Percentiles rank a stretch among this genome's conserved stretches.
These are phyloP conservation scores for Incumbomyces lentus DNA, from an alignment of 2,329 filamentous ascomycete species.

Conservation along the genomic window DNA sequence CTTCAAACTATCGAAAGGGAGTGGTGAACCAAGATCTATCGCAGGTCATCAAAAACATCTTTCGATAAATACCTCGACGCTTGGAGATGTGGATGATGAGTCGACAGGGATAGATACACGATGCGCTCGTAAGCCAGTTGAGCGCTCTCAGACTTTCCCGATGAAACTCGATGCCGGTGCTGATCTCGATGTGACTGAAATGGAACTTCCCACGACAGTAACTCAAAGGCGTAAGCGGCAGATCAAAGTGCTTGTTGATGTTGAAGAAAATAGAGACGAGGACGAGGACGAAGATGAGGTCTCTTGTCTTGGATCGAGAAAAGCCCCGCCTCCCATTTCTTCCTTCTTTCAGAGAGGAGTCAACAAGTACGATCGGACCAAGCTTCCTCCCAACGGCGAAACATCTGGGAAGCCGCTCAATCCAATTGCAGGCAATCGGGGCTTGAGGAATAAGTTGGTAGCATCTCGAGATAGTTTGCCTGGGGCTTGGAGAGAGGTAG, in stretches of 20 bases:
- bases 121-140: too few species aligned
- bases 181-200: background rate
- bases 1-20: background rate
- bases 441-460: background rate
- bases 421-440: background rate
- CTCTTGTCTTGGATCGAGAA: conserved; percentile 2
- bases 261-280: too few species aligned
- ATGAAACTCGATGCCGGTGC: too few species aligned
- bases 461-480: conserved; percentile 25
- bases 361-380: background rate
- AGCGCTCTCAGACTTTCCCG: background rate
- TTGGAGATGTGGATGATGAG: background rate
- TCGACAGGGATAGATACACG: background rate
- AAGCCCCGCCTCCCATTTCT: conserved; percentile 1
- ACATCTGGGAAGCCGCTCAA: background rate
- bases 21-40: too few species aligned
- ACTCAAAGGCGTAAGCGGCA: conserved; percentile 10
- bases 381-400: background rate
- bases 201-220: background rate
- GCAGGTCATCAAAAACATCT: too few species aligned
- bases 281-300: conserved; percentile 18
- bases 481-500: conserved; percentile 25
- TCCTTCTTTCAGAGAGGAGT: background rate
- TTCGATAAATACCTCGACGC: too few species aligned
- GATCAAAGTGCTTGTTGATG: conserved; percentile 7